Percentiles rank a stretch among this genome's conserved stretches.
Conservation (phyloP, 108 stramenopile species). For the Nitzschia sp. region DNA sequence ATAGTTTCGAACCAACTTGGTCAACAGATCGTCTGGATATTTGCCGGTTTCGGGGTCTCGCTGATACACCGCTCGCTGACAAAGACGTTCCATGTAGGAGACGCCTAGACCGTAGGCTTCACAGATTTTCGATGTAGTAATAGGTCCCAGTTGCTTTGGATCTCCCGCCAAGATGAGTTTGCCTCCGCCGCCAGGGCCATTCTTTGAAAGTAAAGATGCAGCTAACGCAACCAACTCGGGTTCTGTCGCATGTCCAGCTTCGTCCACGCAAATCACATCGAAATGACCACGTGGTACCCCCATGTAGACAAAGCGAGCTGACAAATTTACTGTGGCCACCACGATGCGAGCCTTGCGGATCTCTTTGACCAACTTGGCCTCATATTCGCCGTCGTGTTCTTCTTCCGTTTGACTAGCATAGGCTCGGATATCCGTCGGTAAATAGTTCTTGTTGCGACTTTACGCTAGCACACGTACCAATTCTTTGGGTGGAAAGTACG, state of each 20-base stretch:
- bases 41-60: conserved; percentile 11
- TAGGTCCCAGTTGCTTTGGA: conserved; percentile 73
- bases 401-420: neutral
- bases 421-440: conserved; percentile 37
- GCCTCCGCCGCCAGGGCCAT: neutral
- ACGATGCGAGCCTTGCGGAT: conserved; percentile 31
- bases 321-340: conserved; percentile 47
- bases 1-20: conserved; percentile 64
- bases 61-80: neutral
- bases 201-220: conserved; percentile 20
- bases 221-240: conserved; percentile 45
- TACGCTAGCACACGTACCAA: conserved; percentile 56
- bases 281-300: conserved; percentile 49
- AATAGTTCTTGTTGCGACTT: conserved; percentile 36
- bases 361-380: neutral
- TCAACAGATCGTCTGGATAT: conserved; percentile 49
- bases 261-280: conserved; percentile 53
- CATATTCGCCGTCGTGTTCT: neutral
- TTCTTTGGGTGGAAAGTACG: conserved; percentile 39
- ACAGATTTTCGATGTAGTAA: conserved; percentile 51
- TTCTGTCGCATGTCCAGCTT: conserved; percentile 78
- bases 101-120: conserved; percentile 48
- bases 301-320: conserved; percentile 42
- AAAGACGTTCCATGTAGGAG: conserved; percentile 62
- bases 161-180: conserved; percentile 68